A percentile compares a stretch with the other conserved stretches of the same genome.
phyloP scores from a whole-genome alignment of 2,329 filamentous ascomycete species.

The Lasiodiplodia hormozganensis region DNA sequence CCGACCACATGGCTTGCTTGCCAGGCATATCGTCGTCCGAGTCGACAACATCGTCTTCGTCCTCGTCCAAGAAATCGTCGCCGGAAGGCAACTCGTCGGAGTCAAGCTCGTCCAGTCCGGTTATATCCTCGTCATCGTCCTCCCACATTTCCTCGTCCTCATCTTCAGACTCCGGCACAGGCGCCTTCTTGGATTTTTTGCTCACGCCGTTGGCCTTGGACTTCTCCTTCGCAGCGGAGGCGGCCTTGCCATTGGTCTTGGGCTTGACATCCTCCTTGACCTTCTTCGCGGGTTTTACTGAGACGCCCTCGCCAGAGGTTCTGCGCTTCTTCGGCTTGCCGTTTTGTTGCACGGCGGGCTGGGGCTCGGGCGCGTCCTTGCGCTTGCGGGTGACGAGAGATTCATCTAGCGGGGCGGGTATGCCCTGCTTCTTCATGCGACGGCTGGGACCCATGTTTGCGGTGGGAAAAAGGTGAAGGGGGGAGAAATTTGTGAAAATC shows the following conservation, averaged over 20 bases:
- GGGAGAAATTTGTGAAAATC: neutral
- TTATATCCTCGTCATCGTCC: constrained; percentile 47
- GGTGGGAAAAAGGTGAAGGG: neutral
- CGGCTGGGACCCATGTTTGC: constrained; percentile 82
- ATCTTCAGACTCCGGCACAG: constrained; percentile 39
- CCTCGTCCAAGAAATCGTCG: constrained; percentile 50
- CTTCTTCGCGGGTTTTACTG: constrained; percentile 48
- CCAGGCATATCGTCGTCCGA: constrained; percentile 69
- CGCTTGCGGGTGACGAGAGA: constrained; percentile 78
- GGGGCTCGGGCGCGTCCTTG: constrained; percentile 72
- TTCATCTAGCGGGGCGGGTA: constrained; percentile 82
- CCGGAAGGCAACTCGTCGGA: constrained; percentile 46
- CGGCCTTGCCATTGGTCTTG: constrained; percentile 35
- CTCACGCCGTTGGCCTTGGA: constrained; percentile 28
- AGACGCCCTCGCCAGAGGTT: constrained; percentile 54
- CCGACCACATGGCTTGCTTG: constrained; percentile 81
- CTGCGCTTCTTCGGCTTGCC: constrained; percentile 67
- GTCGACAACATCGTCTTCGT: constrained; percentile 59
- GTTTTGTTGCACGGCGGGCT: constrained; percentile 53
- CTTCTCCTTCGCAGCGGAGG: constrained; percentile 32
- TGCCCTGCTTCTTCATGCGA: constrained; percentile 95
- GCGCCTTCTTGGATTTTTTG: constrained; percentile 40
- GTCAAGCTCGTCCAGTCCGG: constrained; percentile 48
- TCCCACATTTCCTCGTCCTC: constrained; percentile 38
- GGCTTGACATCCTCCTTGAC: constrained; percentile 48